A percentile compares a stretch with the other conserved stretches of the same genome.
Conservation (phyloP, 495 filamentous ascomycete genomes). For the Penicillium flavigenum region DNA sequence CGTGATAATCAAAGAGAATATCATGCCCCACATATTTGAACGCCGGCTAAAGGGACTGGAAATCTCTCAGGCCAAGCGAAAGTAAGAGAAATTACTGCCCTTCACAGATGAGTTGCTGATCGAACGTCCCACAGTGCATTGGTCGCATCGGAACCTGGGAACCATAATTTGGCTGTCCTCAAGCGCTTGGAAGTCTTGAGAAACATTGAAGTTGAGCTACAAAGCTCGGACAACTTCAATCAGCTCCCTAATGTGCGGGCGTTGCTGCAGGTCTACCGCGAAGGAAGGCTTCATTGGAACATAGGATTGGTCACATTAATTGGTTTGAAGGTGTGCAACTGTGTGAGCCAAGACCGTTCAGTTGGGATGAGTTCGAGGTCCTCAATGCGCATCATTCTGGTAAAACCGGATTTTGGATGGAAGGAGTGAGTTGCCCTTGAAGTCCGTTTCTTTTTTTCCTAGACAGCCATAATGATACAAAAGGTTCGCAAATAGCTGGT, state of each 20-base stretch:
- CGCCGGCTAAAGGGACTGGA: neutral
- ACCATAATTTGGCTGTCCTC: neutral
- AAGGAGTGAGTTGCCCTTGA: neutral
- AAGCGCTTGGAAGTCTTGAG: neutral
- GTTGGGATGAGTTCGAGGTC: constrained; percentile 1
- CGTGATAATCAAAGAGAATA: neutral
- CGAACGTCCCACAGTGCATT: neutral
- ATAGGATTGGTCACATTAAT: neutral
- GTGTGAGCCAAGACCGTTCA: neutral
- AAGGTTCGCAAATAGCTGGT: neutral
- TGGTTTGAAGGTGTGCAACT: neutral
- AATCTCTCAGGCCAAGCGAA: neutral
- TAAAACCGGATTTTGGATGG: neutral
- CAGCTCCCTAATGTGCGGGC: neutral
- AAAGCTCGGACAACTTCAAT: neutral
- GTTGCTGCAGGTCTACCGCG: neutral
- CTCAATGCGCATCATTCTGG: neutral
- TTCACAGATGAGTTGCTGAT: neutral
- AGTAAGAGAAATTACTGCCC: neutral
- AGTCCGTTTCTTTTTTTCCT: no score
- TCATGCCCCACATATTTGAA: neutral
- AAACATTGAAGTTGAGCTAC: neutral
- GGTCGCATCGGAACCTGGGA: neutral
- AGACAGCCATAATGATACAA: neutral
- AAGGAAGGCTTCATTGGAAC: neutral